Evolutionary conservation across 2,329 filamentous ascomycete species (phyloP).

Genomic region (Myotisia sp.): DNA sequence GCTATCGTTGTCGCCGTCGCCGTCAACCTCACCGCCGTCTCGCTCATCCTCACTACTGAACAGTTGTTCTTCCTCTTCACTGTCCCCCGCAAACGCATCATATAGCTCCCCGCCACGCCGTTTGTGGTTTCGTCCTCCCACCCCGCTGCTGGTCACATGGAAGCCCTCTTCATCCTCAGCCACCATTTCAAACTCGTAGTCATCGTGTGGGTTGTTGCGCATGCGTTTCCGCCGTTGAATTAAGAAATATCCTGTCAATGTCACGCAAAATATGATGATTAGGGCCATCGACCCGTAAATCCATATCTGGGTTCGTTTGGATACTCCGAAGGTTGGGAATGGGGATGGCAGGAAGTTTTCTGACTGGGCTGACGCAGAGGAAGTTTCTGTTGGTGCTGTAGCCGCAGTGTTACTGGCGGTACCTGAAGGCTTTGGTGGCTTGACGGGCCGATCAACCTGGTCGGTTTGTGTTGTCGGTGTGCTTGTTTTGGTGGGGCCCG

Average conservation of each 20-base stretch:
- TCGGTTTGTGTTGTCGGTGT: conserved; percentile 41
- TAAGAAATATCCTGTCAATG: conserved; percentile 68
- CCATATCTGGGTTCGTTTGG: conserved; percentile 78
- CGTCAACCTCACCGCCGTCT: conserved; percentile 32
- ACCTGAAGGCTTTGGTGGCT: conserved; percentile 39
- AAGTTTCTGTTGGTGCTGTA: conserved; percentile 16
- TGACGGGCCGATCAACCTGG: conserved; percentile 51
- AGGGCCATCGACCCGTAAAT: conserved; percentile 78
- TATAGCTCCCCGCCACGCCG: conserved; percentile 76
- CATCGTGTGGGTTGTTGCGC: conserved; percentile 59
- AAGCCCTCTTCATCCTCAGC: conserved; percentile 59
- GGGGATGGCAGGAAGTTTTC: conserved; percentile 58
- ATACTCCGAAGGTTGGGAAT: conserved; percentile 81
- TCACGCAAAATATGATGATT: conserved; percentile 69
- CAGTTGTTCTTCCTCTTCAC: conserved; percentile 51
- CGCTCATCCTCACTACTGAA: conserved; percentile 32
- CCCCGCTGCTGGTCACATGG: conserved; percentile 30
- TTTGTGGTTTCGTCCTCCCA: conserved; percentile 34
- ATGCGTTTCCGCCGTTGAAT: conserved; percentile 63
- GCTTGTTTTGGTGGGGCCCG: conserved; percentile 33
- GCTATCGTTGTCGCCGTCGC: conserved; percentile 16
- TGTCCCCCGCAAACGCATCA: conserved; percentile 90
- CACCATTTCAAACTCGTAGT: conserved; percentile 89
- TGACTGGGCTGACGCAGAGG: conserved; percentile 18
- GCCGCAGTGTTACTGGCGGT: conserved; percentile 10